Base-by-base conservation (phyloP, 2,329 filamentous ascomycete species). In the Beauveria brongniartii region DNA sequence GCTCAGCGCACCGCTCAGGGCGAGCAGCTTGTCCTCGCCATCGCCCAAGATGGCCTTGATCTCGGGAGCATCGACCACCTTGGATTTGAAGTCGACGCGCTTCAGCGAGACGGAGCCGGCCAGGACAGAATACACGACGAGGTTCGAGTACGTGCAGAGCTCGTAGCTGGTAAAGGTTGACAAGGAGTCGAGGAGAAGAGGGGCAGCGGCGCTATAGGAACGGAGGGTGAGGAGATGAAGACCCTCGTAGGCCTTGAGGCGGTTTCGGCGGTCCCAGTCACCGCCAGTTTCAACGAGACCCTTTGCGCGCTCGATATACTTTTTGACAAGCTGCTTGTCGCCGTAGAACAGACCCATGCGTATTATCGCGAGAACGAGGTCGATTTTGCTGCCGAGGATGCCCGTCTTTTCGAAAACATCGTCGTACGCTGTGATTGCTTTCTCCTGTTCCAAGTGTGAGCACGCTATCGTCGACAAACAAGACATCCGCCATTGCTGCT, bases 151-250 rank as follows among this genome's bases (percentile, higher is more conserved):
- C 66, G 89, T 93, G 86, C 94, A 99, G 55, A 99, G 86, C 76
- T 99, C 94, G 78, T 97, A 97, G 74, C 92, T 97, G 64, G 94
- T 99, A 75, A 99, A 99, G 24, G 94, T 99, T 30, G 93, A 97
- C 67, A 99, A 82, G 71, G 91, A 96, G 80, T 99, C 94, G 70
- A 99, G 91, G 55, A 99, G 88, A 12, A 97, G 84, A 46, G 94
- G 93, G 2, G 94, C 94, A 46, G 92, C 92, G 62, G 91, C 80
- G 74, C 87, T 90, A 81, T 97, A 92, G 64, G 92, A 92, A 68
- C 94, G 92, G 66, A 94, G 85, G 26, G 93, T 97, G 67, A 99
- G 87, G 62, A 96, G 84, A 73, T 97, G 89, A 61, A 99, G 82
- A 64, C 94, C 94, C 73, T 96, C 92, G 82, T 99, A 99, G 67